These are phyloP conservation scores for Barnettozyma sp. DNA, from an alignment of 805 yeast genomes.

Conservation along the genomic window DNA sequence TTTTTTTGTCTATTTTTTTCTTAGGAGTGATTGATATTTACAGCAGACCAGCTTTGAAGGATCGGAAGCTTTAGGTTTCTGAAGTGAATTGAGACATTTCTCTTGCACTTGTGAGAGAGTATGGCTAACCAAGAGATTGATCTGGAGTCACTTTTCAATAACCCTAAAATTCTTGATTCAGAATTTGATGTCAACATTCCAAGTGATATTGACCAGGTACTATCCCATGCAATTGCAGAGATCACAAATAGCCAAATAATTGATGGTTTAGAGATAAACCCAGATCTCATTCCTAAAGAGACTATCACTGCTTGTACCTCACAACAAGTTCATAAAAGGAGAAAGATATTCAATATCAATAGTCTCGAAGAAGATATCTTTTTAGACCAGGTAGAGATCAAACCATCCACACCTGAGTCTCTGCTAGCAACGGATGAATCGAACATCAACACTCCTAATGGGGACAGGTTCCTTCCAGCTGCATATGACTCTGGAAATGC, in stretches of 20 bases:
- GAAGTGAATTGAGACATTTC: too few species aligned
- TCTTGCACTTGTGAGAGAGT: too few species aligned
- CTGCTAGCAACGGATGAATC: conserved; percentile 29
- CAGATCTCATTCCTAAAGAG: background rate
- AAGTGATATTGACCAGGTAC: conserved; percentile 29
- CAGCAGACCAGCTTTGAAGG: too few species aligned
- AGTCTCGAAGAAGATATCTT: background rate
- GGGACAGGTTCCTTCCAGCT: background rate
- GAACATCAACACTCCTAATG: conserved; percentile 16
- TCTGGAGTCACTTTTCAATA: conserved; percentile 11
- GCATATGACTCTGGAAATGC: background rate
- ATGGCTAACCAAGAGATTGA: conserved; percentile 11
- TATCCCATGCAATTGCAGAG: conserved; percentile 13
- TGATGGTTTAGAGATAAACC: background rate
- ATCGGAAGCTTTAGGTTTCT: too few species aligned
- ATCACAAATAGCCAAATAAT: conserved; percentile 9
- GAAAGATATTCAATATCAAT: background rate
- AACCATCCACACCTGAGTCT: conserved; percentile 32
- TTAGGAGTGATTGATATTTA: too few species aligned
- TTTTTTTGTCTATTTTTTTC: too few species aligned
- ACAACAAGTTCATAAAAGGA: conserved; percentile 1
- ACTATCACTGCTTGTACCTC: background rate
- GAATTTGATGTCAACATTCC: conserved; percentile 7
- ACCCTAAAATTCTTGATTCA: conserved; percentile 6
- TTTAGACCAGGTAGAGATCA: conserved; percentile 1